A percentile compares a stretch with the other conserved stretches of the same genome.
Evolutionary conservation across 2,329 filamentous ascomycete genomes (phyloP).

Genomic region (Epichloe sylvatica): DNA sequence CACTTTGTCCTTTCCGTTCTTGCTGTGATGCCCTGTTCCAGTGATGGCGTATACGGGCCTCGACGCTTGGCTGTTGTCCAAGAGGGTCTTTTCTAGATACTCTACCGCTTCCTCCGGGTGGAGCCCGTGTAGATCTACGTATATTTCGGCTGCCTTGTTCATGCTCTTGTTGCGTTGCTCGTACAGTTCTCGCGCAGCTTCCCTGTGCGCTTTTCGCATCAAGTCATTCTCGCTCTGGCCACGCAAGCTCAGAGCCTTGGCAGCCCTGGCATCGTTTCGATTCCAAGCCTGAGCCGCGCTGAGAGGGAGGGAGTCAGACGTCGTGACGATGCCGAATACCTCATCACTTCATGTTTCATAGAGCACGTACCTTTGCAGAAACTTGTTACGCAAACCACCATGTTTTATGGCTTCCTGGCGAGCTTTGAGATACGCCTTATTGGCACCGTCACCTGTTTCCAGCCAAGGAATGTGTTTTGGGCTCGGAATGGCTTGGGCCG

Average conservation of each 20-base stretch:
- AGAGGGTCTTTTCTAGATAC: constrained; percentile 76
- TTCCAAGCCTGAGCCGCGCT: constrained; percentile 98
- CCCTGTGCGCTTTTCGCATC: constrained; percentile 96
- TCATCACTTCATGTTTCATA: background rate
- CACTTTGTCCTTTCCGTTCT: constrained; percentile 97
- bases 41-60: constrained; percentile 89
- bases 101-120: constrained; percentile 94
- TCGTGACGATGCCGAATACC: background rate
- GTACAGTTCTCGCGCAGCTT: constrained; percentile 83
- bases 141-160: constrained; percentile 52
- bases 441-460: constrained; percentile 80
- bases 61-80: constrained; percentile 62
- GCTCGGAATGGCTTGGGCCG: constrained; percentile 69
- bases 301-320: constrained; percentile 1
- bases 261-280: constrained; percentile 87
- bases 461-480: constrained; percentile 94
- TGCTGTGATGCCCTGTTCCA: constrained; percentile 86
- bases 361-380: constrained; percentile 63
- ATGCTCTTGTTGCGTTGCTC: constrained; percentile 75
- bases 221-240: constrained; percentile 94
- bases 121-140: constrained; percentile 94
- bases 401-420: constrained; percentile 95
- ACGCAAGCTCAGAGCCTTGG: constrained; percentile 84
- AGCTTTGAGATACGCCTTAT: constrained; percentile 89
- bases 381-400: constrained; percentile 90